Conservation (phyloP, 2,329 filamentous ascomycete species). For the Hypoxylon sp. region DNA sequence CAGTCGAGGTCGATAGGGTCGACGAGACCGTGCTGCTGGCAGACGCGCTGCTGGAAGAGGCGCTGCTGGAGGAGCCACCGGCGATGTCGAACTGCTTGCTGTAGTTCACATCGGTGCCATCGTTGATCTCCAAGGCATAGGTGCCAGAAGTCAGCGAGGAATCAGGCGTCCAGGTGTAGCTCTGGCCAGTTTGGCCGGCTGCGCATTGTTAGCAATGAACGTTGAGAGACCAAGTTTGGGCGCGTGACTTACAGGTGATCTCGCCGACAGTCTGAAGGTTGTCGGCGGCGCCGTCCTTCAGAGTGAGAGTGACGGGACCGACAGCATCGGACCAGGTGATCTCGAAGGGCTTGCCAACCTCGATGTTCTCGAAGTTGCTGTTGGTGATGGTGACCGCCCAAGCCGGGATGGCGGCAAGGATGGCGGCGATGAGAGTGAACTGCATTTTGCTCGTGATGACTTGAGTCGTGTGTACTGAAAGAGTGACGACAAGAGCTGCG, state of each 20-base stretch:
- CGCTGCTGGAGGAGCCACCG: slow-evolving; percentile 45
- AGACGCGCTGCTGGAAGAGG: slow-evolving; percentile 33
- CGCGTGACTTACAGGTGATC: slow-evolving; percentile 54
- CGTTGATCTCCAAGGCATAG: slow-evolving; percentile 62
- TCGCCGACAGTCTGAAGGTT: slow-evolving; percentile 54
- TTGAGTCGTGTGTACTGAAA: slow-evolving; percentile 38
- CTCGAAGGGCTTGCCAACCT: slow-evolving; percentile 57
- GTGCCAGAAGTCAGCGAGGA: slow-evolving; percentile 54
- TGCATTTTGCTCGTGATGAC: slow-evolving; percentile 52
- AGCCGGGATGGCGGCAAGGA: slow-evolving; percentile 51
- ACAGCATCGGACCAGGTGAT: slow-evolving; percentile 58
- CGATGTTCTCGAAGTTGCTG: slow-evolving; percentile 52
- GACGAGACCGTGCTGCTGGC: slow-evolving; percentile 17
- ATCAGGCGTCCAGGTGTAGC: slow-evolving; percentile 57
- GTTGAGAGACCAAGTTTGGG: neutral
- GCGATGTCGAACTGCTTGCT: slow-evolving; percentile 55
- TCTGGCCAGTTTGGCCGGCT: slow-evolving; percentile 54
- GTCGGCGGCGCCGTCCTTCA: slow-evolving; percentile 55
- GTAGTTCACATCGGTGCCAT: slow-evolving; percentile 60
- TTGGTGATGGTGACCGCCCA: slow-evolving; percentile 54
- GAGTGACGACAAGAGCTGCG: slow-evolving; percentile 40
- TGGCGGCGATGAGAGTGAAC: slow-evolving; percentile 45
- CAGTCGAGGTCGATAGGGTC: slow-evolving; percentile 14
- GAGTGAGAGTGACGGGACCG: slow-evolving; percentile 58
- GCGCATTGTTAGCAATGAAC: slow-evolving; percentile 29